Base-by-base conservation (phyloP, 169 alveolate genomes). In the Toxoplasma gondii region DNA sequence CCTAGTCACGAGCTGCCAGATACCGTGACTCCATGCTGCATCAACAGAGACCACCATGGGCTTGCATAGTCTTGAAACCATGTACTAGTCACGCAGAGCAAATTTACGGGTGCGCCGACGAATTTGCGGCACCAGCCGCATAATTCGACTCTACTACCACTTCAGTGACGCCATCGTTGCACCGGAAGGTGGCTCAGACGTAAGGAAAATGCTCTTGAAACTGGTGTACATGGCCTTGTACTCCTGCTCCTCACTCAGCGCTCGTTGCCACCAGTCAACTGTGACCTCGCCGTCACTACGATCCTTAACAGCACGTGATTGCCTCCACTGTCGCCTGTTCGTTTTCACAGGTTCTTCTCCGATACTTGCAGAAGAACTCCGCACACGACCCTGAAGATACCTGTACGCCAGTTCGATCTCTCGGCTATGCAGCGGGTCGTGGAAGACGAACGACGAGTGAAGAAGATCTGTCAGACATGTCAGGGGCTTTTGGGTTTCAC, bases 371-470 rank as follows among this genome's bases (percentile, higher is more conserved):
- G 38, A 43, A 31, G 53, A 41, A 58, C 67, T 4, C 16, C 80
- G 9, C 91, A 69, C 12, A 44, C 91, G 78, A 58, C 91, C 44
- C 70, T 53, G 69, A 44, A 91, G 91, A 82, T 17, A 39, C 64
- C 1, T 12, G 78, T 69, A 27, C 54, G 64, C 41, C 86, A 10
- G 93, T 36, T 64, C 49, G 24, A 38, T 86, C 41, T 88, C 64
- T 36, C 36, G 29, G 49, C 69, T 0, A 12, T 34, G 67, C 88
- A 34, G 70, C 39, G 67, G 49, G 9, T 90, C 36, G 12, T 44
- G 34, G 41, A 29, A n/a, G 1, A 17, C 70, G 38, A 44, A 24
- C 27, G 87, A 27, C 80, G 43, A 19, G 41, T 91, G 83, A 49
- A 81, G 69, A 39, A 38, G 67, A 5, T 49, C 64, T 69, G 94